Conservation (phyloP, 1,284 basidiomycete genomes). For the Fomes fomentarius region DNA sequence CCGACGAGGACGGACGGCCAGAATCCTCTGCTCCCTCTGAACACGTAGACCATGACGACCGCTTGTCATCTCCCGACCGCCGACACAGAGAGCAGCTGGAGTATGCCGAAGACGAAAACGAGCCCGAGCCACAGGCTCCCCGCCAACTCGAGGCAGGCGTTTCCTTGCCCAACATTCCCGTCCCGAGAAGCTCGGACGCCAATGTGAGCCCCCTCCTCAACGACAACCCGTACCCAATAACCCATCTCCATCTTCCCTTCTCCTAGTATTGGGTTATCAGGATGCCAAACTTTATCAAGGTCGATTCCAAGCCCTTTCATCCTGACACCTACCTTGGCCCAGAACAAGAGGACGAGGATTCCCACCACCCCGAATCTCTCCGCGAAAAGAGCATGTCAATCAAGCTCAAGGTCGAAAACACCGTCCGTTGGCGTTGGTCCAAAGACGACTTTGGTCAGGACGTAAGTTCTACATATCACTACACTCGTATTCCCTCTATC, state of each 20-base stretch:
- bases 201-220: constrained; percentile 55
- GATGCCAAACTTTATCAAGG: constrained; percentile 82
- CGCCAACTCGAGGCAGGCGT: constrained; percentile 67
- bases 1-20: constrained; percentile 40
- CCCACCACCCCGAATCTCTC: constrained; percentile 52
- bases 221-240: background rate
- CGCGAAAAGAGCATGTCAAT: constrained; percentile 79
- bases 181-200: constrained; percentile 30
- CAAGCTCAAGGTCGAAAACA: constrained; percentile 88
- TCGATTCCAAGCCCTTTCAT: constrained; percentile 84
- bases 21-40: constrained; percentile 47
- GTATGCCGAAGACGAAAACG: constrained; percentile 79
- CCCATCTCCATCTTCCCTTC: constrained; percentile 3
- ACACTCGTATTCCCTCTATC: background rate
- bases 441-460: constrained; percentile 71
- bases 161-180: constrained; percentile 76
- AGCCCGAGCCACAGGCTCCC: constrained; percentile 56
- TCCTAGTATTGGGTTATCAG: constrained; percentile 79
- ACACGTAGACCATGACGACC: constrained; percentile 55
- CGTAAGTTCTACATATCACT: constrained; percentile 47
- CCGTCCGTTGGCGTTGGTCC: constrained; percentile 88
- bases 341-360: constrained; percentile 75
- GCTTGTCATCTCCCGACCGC: constrained; percentile 69
- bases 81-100: constrained; percentile 72
- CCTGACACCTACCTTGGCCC: constrained; percentile 80